A percentile compares a stretch with the other conserved stretches of the same genome.
Evolutionary conservation across 1,284 basidiomycete species (phyloP).

Genomic region (Apiotrichum akiyoshidainum): DNA sequence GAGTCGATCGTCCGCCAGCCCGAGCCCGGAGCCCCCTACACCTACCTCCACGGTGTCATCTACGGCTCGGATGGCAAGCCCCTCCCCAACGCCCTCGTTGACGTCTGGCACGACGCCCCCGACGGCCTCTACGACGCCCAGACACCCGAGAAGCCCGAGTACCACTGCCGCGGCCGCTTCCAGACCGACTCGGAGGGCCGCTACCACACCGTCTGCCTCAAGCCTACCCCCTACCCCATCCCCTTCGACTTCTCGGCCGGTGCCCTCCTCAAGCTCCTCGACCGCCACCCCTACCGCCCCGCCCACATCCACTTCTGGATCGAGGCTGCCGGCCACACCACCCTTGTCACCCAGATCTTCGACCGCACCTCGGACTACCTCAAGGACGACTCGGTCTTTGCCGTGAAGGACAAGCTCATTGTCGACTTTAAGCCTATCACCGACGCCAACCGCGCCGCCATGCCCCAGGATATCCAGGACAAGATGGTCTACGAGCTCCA

Average conservation of each 20-base stretch:
- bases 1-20: constrained; percentile 35
- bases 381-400: constrained; percentile 50
- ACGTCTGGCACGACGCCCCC: constrained; percentile 49
- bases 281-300: constrained; percentile 47
- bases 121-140: constrained; percentile 52
- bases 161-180: constrained; percentile 43
- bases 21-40: constrained; percentile 36
- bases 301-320: constrained; percentile 49
- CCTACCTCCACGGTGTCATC: constrained; percentile 40
- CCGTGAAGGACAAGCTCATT: constrained; percentile 42
- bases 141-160: constrained; percentile 45
- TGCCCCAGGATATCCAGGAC: constrained; percentile 15
- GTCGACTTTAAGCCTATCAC: constrained; percentile 28
- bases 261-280: constrained; percentile 43
- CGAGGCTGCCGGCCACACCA: constrained; percentile 32
- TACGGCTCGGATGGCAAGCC: constrained; percentile 43
- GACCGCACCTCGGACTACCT: constrained; percentile 47
- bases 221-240: constrained; percentile 50
- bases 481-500: constrained; percentile 24
- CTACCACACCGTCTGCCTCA: constrained; percentile 41
- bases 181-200: constrained; percentile 42
- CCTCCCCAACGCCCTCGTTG: constrained; percentile 41
- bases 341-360: constrained; percentile 45
- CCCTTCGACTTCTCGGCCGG: constrained; percentile 48
- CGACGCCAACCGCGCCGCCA: constrained; percentile 6